phyloP scores from a whole-genome alignment of 768 basidiomycete species.

The Lentinula sp. region DNA sequence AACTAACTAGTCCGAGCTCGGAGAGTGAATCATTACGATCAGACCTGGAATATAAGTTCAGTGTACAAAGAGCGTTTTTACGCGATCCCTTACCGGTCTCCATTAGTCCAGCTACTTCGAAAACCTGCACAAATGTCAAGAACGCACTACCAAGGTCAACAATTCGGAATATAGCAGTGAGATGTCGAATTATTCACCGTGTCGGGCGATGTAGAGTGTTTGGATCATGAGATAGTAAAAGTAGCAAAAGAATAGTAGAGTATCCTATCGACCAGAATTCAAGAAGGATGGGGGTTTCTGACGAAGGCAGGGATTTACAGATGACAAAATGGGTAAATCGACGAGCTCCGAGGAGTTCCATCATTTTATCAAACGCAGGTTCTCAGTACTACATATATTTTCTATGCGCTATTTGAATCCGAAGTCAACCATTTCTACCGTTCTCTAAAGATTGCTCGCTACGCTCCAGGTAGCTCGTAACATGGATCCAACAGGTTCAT shows the following conservation, averaged over 20 bases:
- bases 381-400: too few relatives aligned
- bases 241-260: too few relatives aligned
- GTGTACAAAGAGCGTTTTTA: too few relatives aligned
- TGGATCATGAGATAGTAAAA: background rate
- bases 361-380: too few relatives aligned
- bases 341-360: too few relatives aligned
- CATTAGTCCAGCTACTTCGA: slow-evolving; percentile 6
- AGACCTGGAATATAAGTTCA: background rate
- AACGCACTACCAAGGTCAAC: background rate
- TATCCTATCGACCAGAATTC: background rate
- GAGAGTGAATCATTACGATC: slow-evolving; percentile 3
- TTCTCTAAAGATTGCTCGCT: slow-evolving; percentile 28
- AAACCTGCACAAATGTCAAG: background rate
- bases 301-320: background rate
- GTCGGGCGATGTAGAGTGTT: slow-evolving; percentile 2
- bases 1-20: slow-evolving; percentile 1
- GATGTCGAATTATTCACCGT: background rate
- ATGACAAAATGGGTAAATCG: background rate
- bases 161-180: background rate
- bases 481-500: slow-evolving; percentile 55
- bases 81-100: background rate
- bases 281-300: background rate
- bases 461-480: slow-evolving; percentile 13
- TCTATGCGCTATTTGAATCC: too few relatives aligned
- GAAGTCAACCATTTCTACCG: too few relatives aligned